Evolutionary conservation across 139 green algal species (phyloP), one percentile per base, ranked within the genome.

Genomic region (Chlorella sorokiniana): DNA sequence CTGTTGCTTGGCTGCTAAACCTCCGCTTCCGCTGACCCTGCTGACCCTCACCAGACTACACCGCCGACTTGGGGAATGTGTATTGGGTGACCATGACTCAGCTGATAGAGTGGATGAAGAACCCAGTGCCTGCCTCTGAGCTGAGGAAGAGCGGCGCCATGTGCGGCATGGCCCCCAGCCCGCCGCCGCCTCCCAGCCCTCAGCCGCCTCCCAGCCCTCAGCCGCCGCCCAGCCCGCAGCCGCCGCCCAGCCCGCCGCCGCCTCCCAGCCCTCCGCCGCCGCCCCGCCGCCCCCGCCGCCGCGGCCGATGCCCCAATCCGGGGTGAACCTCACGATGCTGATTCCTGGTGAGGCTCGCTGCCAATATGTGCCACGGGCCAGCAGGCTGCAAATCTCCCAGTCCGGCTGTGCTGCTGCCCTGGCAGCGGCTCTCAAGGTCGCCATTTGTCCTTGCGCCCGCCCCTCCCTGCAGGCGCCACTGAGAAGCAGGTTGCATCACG

Each of bases 61-160:
- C 48, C 0, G 20, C 38, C 41, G 56, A 56, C 1, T 35, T 79
- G 41, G 54, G 54, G n/a, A 67, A 86, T 62, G 64, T 64, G 33
- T 86, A 83, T 40, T 86, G 83, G 56, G 82, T 86, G 5, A 86
- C 82, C 31, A 86, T 83, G 45, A 72, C 29, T 33, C 82, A 86
- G 61, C 65, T 86, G 16, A 63, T 86, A 18, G 37, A 73, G 10
- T 86, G 82, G 82, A 84, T 86, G 82, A 25, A 72, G 23, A 74
- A 86, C 37, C 82, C 82, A 38, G 69, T 86, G 5, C 75, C 82
- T 8, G 79, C 68, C 41, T 37, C 6, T 41, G 44, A 77, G 74
- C 83, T 86, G 64, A 68, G 33, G 22, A 23, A 74, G 25, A 77
- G 25, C 68, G 56, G 31, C 27, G 44, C 44, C 44, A 77, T 77